Evolutionary conservation across 2,329 filamentous ascomycete genomes (phyloP), one percentile per base, ranked within the genome.

Genomic region (Penicillium sp.): DNA sequence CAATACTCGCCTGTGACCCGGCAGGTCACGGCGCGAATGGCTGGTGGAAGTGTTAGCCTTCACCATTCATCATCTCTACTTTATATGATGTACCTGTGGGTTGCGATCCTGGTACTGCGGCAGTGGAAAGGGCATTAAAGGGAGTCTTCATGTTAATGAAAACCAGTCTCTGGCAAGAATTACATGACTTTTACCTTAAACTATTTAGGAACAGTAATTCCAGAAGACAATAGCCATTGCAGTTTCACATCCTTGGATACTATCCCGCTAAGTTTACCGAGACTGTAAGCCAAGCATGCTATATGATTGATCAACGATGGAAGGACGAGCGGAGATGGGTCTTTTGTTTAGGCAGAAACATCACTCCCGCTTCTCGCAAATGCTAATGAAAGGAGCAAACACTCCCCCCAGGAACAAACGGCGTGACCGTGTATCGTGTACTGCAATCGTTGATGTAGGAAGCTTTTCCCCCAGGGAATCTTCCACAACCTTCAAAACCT

Each of bases 1-100:
- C 57, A 60, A 27, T 88, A 89, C 67, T 27, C 48, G 9, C 22
- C 48, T 29, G 48, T 22, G 5, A 26, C 21, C 1, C 48, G 24
- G 10, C 26, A 37, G 24, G 33, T 27, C 13, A 16, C 22, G 7
- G 4, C 48, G 2, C 22, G 31, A 42, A 26, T 21, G n/a, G 14
- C 39, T 9, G 27, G 33, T 29, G 33, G n/a, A 19, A 39, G 26
- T n/a, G 13, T 52, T 9, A 46, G 27, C 11, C 39, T 53, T 11
- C 19, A 56, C 45, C 26, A 43, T 44, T 37, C 27, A 3, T 48
- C 46, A 11, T 26, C 24, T 43, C 31, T 49, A 22, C 21, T 35
- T 31, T 47, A 37, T 4, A 39, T 56, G 26, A n/a, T 48, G 13
- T 56, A 46, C 24, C 14, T 56, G 16, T 56, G 54, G 54, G 8